Base-by-base conservation (phyloP, 1,284 basidiomycete species). In the Sanghuangporus baumii region DNA sequence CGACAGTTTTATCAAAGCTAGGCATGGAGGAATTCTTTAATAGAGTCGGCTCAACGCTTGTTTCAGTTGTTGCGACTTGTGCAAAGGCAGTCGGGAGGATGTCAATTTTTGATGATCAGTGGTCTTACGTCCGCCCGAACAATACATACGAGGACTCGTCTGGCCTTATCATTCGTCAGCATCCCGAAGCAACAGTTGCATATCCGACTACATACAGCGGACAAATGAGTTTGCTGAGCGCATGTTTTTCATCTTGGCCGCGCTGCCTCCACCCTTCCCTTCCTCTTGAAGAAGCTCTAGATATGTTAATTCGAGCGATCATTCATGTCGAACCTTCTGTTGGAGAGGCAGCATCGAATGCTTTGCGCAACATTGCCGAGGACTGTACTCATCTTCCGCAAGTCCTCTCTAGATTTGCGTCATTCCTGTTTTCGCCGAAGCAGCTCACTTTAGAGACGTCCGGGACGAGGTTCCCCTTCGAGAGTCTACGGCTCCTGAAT, bases 161-260 rank as follows among this genome's bases (percentile, higher is more conserved):
- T 67, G 86, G 79, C 71, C 81, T 81, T 61, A 72, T 86, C 61
- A 76, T 88, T 57, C 81, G 89, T 50, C 84, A 86, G 38, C 91
- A 94, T 70, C 79, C 82, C 0, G 88, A 91, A 67, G 79, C 89
- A 66, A 78, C 80, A 37, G 83, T 92, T 5, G 87, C 88, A 0
- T 97, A 94, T 71, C 84, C 89, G 20, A 76, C 78, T 12, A 78
- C 82, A 54, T 79, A 85, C 18, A 76, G 80, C 46, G 80, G 91
- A 0, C 85, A 88, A 60, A 85, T 97, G 69, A 84, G 81, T 61
- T 79, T 96, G 37, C 79, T 97, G 2, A 85, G 88, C 64, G 85
- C 88, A 0, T 87, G 91, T 70, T 91, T 96, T 72, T 88, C 92
- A 63, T 83, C 91, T 2, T 92, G 95, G 86, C 96, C 95, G 0